Conservation (phyloP, 2,329 filamentous ascomycete genomes). For the Colletotrichum gloeosporioides region DNA sequence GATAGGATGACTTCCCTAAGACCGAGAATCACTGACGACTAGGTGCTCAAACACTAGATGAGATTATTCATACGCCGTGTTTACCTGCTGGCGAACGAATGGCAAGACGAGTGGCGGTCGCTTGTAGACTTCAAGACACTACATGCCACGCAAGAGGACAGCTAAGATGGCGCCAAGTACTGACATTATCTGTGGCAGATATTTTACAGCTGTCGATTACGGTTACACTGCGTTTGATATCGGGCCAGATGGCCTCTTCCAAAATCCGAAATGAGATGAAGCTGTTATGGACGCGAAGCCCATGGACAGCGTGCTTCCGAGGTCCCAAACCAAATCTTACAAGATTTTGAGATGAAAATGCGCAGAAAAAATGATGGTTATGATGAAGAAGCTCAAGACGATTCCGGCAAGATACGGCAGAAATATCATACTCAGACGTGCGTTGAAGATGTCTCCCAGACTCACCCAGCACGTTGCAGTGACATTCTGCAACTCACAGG, state of each 20-base stretch:
- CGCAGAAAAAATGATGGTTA: not conserved
- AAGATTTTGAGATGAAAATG: not conserved
- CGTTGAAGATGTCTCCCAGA: not conserved
- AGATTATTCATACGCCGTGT: not conserved
- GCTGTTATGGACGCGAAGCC: not conserved
- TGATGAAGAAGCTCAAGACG: not conserved
- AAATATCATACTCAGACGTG: not conserved
- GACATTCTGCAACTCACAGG: not conserved
- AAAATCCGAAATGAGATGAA: not conserved
- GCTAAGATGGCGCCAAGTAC: fast-evolving
- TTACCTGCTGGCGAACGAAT: not conserved
- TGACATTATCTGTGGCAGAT: not conserved
- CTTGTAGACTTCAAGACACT: not conserved
- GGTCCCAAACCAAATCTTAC: not conserved
- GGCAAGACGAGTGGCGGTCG: not conserved
- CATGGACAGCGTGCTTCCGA: fast-evolving
- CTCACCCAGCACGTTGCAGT: not conserved
- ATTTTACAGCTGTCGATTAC: fast-evolving
- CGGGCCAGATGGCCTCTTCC: fast-evolving
- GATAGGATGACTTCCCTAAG: not conserved
- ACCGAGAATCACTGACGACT: not conserved
- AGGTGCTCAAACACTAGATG: not conserved
- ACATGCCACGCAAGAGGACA: not conserved
- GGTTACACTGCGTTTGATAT: not conserved
- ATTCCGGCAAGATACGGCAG: not conserved